Conservation (phyloP, 768 basidiomycete species). For the Pulveroboletus sp. region DNA sequence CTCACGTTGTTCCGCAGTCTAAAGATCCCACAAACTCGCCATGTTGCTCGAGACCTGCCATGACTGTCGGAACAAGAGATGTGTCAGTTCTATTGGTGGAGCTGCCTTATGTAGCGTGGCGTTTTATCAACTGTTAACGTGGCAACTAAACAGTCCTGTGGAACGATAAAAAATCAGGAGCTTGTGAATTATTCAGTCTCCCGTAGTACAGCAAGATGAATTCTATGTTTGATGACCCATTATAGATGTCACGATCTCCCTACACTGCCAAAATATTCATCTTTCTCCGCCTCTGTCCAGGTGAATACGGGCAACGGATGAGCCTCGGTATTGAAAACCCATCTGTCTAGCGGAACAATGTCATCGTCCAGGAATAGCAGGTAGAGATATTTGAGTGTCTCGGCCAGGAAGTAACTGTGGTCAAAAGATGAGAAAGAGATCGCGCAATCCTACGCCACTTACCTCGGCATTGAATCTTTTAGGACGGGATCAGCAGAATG, state of each 20-base stretch:
- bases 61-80: constrained; percentile 9
- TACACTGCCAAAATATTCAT: constrained; percentile 25
- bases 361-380: constrained; percentile 66
- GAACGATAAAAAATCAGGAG: neutral
- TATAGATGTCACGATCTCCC: neutral
- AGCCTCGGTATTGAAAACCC: constrained; percentile 69
- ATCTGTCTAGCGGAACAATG: constrained; percentile 48
- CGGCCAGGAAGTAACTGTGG: constrained; percentile 49
- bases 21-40: constrained; percentile 88
- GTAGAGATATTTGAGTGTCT: constrained; percentile 71
- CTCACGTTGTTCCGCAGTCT: constrained; percentile 94
- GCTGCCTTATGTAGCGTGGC: constrained; percentile 16
- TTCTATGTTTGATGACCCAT: too few relatives aligned
- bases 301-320: constrained; percentile 72
- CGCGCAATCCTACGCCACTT: constrained; percentile 18
- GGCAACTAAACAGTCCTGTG: neutral
- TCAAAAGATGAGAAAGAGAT: neutral
- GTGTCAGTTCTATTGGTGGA: neutral
- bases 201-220: too few relatives aligned
- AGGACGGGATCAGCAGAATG: constrained; percentile 37
- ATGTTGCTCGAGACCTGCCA: constrained; percentile 46
- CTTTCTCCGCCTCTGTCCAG: constrained; percentile 54
- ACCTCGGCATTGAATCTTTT: constrained; percentile 74
- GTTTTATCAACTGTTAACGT: too few relatives aligned
- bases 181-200: too few relatives aligned